Evolutionary conservation across 306 rosid species (phyloP), one percentile per base, ranked within the genome.

Genomic region (Inga oerstediana): DNA sequence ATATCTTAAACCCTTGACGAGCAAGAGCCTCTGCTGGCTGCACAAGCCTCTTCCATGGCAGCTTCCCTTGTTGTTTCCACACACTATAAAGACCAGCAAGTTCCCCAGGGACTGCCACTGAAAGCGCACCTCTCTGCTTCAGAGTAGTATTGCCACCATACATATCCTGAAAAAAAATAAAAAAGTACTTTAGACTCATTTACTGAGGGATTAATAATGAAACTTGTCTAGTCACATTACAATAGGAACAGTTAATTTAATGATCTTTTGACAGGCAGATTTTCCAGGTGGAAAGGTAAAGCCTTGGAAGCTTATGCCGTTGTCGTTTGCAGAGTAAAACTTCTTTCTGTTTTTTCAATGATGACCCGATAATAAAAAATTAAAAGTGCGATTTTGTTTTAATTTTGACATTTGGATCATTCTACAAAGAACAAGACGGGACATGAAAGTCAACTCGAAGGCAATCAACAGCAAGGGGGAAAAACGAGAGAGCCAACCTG

Each of bases 41-140:
- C 32, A 93, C 91, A 77, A 92, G 94, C 79, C 91, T 90, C 35
- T 85, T 10, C 98, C 98, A 95, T 58, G 91, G 91, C 79, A 93
- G 93, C 89, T 74, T 91, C 68, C 98, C 99, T 37, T 92, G 68
- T 49, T 86, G 91, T 77, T 85, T 87, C 97, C 98, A 95, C 32
- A 81, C 97, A 68, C 79, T 37, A 79, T 89, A 84, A 77, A 95
- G 98, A 14, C 98, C 98, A 10, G 97, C 96, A 13, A 95, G 91
- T 76, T 91, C 90, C 62, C 94, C 97, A 3, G 98, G 98, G 69
- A 92, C 88, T 56, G 85, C 98, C 30, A 93, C 58, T 0, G 99
- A 89, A 68, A 95, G 92, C 46, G 87, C 84, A 4, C 99, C 98
- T 68, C 11, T 84, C 37, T 30, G 83, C 85, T 95, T 93, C 59